Base-by-base conservation (phyloP, 768 basidiomycete genomes). In the Calocybe gangraenosa region DNA sequence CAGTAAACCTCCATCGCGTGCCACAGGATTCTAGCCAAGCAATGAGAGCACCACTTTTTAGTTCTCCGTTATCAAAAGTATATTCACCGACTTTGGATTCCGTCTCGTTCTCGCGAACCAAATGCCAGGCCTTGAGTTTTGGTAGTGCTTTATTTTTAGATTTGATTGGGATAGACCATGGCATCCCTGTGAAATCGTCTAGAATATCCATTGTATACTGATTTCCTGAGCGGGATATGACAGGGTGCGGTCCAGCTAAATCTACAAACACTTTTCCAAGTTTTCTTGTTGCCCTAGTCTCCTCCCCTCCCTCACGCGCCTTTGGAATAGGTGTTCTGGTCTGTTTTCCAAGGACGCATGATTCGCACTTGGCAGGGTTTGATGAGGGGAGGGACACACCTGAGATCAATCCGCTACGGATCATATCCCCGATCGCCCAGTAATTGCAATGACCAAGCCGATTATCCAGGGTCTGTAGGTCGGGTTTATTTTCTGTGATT, bases 331-430 rank as follows among this genome's bases (percentile, higher is more conserved):
- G 52, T 1, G 50, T 51, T 10, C 49, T 49, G 0, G 56, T 62
- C 66, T 72, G 67, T 51, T 72, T 71, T 5, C 70, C 67, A 37
- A 61, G 57, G 28, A 69, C 56, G 41, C 70, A 71, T 20, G 52
- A 48, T 33, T 62, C 57, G 58, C 66, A 68, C 46, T 56, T 60
- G 1, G 56, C 48, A 1, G 62, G 60, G n/a, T n/a, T n/a, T 8
- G 49, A 21, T 25, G 44, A 20, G 25, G 56, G 48, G 17, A 58
- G 46, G 15, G 52, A 52, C 52, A 61, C 58, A 60, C 62, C 63
- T 54, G 48, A 32, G 38, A 49, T 37, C 25, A 37, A 39, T 1
- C 32, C 40, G 1, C 14, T 43, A 2, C 19, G 14, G 2, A 32
- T 49, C 43, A 44, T 31, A 15, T 49, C 37, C 14, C 30, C 8